Conservation (phyloP, 2,329 filamentous ascomycete genomes). For the Penicillium palitans region DNA sequence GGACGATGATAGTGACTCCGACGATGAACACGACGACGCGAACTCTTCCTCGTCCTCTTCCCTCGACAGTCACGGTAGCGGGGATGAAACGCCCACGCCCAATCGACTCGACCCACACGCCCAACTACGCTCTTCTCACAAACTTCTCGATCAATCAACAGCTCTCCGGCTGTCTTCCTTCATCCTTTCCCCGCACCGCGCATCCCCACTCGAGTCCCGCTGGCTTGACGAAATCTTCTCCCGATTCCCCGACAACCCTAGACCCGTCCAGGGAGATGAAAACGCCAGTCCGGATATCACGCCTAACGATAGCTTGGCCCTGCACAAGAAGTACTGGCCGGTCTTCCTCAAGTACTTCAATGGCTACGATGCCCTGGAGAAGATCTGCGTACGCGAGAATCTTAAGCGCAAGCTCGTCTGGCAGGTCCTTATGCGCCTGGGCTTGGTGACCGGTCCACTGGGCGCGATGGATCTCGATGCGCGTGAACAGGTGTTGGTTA, state of each 20-base stretch:
- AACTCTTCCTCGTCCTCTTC: conserved; percentile 43
- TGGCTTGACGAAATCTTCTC: conserved; percentile 57
- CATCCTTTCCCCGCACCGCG: conserved; percentile 75
- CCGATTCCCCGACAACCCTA: conserved; percentile 35
- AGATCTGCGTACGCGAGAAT: conserved; percentile 80
- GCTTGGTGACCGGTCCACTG: conserved; percentile 57
- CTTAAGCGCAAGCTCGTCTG: conserved; percentile 73
- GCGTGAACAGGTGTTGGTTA: conserved; percentile 53
- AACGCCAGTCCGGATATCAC: conserved; percentile 19
- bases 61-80: conserved; percentile 41
- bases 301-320: conserved; percentile 26
- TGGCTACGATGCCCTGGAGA: conserved; percentile 78
- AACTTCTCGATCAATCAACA: conserved; percentile 36
- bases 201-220: conserved; percentile 73
- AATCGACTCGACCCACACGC: conserved; percentile 29
- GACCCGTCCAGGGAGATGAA: conserved; percentile 6
- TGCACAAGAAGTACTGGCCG: conserved; percentile 66
- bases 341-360: conserved; percentile 83
- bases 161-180: conserved; percentile 58
- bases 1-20: conserved; percentile 7
- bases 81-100: conserved; percentile 40
- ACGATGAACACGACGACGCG: conserved; percentile 28
- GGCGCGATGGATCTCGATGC: conserved; percentile 33
- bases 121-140: conserved; percentile 34
- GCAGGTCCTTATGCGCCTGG: conserved; percentile 61